phyloP scores from a whole-genome alignment of 805 yeast genomes.

The Schwanniomyces pseudopolymorphus region DNA sequence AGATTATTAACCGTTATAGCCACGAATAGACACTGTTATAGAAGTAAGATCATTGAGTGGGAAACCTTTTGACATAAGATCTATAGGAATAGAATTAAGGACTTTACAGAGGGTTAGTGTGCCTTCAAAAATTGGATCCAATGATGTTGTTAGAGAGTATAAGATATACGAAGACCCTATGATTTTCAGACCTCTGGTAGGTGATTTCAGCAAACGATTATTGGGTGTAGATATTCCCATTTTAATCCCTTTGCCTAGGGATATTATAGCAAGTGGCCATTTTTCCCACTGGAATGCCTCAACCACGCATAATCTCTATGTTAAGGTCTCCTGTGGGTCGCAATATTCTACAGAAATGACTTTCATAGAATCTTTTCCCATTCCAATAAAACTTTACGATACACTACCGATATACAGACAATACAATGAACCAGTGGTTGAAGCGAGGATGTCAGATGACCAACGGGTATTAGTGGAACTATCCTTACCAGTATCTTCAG shows the following conservation, averaged over 20 bases:
- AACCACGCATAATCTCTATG: conserved; percentile 47
- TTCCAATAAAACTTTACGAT: conserved; percentile 56
- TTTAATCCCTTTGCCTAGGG: conserved; percentile 54
- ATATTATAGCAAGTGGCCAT: conserved; percentile 53
- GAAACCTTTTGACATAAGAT: conserved; percentile 45
- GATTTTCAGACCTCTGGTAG: conserved; percentile 38
- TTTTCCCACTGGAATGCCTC: conserved; percentile 47
- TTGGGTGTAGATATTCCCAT: conserved; percentile 62
- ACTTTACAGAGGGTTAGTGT: conserved; percentile 50
- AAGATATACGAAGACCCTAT: conserved; percentile 34
- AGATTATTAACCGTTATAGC: conserved; percentile 18
- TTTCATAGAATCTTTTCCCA: conserved; percentile 42
- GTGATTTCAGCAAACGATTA: conserved; percentile 38
- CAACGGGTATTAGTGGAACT: conserved; percentile 47
- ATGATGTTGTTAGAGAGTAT: conserved; percentile 32
- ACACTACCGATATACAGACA: conserved; percentile 56
- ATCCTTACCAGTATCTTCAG: conserved; percentile 49
- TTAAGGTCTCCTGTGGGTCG: conserved; percentile 33
- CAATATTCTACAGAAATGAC: conserved; percentile 27
- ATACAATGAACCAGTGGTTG: conserved; percentile 52
- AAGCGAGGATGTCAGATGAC: conserved; percentile 46
- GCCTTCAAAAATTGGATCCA: conserved; percentile 38
- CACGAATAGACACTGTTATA: conserved; percentile 57
- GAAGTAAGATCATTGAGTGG: conserved; percentile 54
- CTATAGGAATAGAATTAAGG: conserved; percentile 47